phyloP scores from a whole-genome alignment of 2,329 filamentous ascomycete species.

The Ceratocystis harringtonii region DNA sequence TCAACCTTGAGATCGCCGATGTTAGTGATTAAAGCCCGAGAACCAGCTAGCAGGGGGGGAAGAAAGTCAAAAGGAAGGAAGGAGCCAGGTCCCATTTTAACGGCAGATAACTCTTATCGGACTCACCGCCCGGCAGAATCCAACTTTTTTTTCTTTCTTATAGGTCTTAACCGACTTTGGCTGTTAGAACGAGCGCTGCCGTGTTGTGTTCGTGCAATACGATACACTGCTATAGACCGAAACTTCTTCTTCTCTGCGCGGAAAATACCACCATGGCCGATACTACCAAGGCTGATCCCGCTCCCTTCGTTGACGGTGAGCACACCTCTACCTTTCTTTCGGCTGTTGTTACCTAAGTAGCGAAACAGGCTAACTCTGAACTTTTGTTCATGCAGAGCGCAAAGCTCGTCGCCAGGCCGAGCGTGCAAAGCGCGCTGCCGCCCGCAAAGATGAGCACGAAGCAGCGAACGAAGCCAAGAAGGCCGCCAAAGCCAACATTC shows the following conservation, averaged over 20 bases:
- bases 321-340: neutral
- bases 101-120: conserved; percentile 7
- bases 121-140: conserved; percentile 16
- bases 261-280: neutral
- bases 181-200: no score
- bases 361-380: neutral
- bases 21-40: neutral
- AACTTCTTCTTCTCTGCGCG: neutral
- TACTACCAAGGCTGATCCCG: neutral
- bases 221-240: no score
- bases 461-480: conserved; percentile 6
- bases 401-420: conserved; percentile 17
- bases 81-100: neutral
- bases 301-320: conserved; percentile 16
- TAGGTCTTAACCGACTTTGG: no score
- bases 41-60: neutral
- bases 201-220: no score
- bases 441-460: conserved; percentile 7
- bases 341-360: neutral
- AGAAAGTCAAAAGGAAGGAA: neutral
- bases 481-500: conserved; percentile 4
- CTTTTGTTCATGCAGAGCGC: conserved; percentile 9
- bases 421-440: conserved; percentile 12
- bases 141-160: conserved; percentile 15
- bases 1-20: neutral